Percentiles rank a stretch among this genome's conserved stretches.
Conservation (phyloP, 176 grass and related monocot species). For the Miscanthus lutarioriparius region DNA sequence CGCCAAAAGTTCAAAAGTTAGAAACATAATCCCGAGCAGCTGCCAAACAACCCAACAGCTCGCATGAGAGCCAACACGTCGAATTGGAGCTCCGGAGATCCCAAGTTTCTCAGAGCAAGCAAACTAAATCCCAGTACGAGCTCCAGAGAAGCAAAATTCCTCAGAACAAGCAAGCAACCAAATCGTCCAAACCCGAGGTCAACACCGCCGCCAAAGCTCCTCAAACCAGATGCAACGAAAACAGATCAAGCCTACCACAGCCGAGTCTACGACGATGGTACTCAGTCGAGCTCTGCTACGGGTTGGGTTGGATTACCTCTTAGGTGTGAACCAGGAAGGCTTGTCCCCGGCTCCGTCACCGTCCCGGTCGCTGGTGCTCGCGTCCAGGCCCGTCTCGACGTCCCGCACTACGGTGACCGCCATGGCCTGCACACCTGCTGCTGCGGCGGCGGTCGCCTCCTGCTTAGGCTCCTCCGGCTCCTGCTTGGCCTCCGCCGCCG, state of each 20-base stretch:
- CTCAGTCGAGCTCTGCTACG: neutral
- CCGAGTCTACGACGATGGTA: neutral
- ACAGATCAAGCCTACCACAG: neutral
- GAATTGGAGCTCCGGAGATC: slow-evolving; percentile 14
- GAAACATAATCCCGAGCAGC: neutral
- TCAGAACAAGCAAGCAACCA: neutral
- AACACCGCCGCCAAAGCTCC: neutral
- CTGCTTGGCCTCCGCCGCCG: slow-evolving; percentile 25
- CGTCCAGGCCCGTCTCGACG: slow-evolving; percentile 33
- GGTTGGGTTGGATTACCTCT: slow-evolving; percentile 37
- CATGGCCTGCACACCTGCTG: slow-evolving; percentile 40
- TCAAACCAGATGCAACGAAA: slow-evolving; percentile 11
- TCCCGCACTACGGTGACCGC: slow-evolving; percentile 52
- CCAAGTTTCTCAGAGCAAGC: neutral
- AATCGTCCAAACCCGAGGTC: neutral
- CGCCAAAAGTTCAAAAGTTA: neutral
- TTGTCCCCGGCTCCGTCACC: slow-evolving; percentile 27
- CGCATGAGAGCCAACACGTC: neutral
- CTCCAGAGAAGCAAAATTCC: neutral
- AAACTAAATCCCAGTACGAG: neutral
- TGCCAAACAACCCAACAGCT: neutral
- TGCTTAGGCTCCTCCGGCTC: slow-evolving; percentile 22
- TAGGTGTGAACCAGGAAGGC: slow-evolving; percentile 60
- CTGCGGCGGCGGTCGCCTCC: no score
- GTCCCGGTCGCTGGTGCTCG: slow-evolving; percentile 25